Percentiles rank a stretch among this genome's conserved stretches.
Conservation (phyloP, 2,329 filamentous ascomycete species). For the Alternaria ventricosa region DNA sequence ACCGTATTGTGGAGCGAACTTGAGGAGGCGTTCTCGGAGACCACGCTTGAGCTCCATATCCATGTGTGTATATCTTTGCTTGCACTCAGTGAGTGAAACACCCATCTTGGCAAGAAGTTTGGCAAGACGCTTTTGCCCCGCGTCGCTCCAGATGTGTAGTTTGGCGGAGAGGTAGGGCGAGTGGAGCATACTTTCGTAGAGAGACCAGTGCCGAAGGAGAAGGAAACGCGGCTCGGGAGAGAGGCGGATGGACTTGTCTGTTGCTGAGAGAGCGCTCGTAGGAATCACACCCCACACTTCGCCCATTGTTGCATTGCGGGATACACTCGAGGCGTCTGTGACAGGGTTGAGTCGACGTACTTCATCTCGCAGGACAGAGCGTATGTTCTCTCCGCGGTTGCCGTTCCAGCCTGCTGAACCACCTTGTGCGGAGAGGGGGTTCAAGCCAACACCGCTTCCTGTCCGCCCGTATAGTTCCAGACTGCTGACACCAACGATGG, state of each 20-base stretch:
- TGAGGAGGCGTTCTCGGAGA: conserved; percentile 81
- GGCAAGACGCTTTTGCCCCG: conserved; percentile 84
- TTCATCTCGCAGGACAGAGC: conserved; percentile 88
- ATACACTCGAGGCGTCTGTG: conserved; percentile 59
- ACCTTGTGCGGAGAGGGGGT: conserved; percentile 62
- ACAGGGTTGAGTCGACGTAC: conserved; percentile 91
- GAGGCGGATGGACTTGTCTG: conserved; percentile 88
- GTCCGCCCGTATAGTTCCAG: conserved; percentile 90
- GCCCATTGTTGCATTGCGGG: conserved; percentile 66
- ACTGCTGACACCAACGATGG: conserved; percentile 93
- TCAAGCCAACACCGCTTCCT: conserved; percentile 75
- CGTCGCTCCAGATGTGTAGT: conserved; percentile 93
- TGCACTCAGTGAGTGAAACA: conserved; percentile 89
- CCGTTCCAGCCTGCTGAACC: conserved; percentile 77
- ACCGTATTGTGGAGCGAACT: conserved; percentile 92
- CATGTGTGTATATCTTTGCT: conserved; percentile 97
- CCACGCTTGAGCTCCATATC: conserved; percentile 95
- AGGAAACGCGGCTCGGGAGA: conserved; percentile 94
- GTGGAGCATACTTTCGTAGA: conserved; percentile 98
- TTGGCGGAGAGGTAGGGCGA: conserved; percentile 92
- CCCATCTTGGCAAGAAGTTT: conserved; percentile 99
- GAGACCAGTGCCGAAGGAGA: conserved; percentile 91
- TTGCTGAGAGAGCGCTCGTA: conserved; percentile 84
- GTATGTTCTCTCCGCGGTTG: conserved; percentile 80
- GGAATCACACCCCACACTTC: conserved; percentile 84